These are phyloP conservation scores for Lentinus brumalis DNA, from an alignment of 768 basidiomycete genomes.

Conservation along the genomic window DNA sequence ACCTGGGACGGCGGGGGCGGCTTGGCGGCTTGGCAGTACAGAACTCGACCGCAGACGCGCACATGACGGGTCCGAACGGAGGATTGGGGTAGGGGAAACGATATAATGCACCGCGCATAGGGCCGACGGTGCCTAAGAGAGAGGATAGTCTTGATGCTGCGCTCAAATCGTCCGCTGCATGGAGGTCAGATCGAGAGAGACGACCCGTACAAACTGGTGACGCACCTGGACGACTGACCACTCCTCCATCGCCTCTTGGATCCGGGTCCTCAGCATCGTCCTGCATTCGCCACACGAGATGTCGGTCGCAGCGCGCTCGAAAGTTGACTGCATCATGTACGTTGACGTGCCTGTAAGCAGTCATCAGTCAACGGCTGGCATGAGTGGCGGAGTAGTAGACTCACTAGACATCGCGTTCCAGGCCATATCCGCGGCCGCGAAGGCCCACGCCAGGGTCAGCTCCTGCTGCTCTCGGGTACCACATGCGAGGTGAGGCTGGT, in stretches of 20 bases:
- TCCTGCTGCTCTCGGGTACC: conserved; percentile 20
- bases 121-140: too few relatives aligned
- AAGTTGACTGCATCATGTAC: conserved; percentile 31
- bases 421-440: conserved; percentile 28
- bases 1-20: too few relatives aligned
- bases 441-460: conserved; percentile 30
- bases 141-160: too few relatives aligned
- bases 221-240: background rate
- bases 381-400: background rate
- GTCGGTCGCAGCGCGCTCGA: background rate
- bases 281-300: background rate
- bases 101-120: too few relatives aligned
- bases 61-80: too few relatives aligned
- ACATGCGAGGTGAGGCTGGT: conserved; percentile 25
- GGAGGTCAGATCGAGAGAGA: background rate
- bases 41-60: too few relatives aligned
- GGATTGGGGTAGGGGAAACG: too few relatives aligned
- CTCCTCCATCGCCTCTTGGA: background rate
- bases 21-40: too few relatives aligned
- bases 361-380: background rate
- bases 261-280: background rate
- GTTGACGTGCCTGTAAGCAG: conserved; percentile 61
- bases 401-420: conserved; percentile 29
- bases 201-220: background rate
- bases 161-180: background rate